phyloP scores from a whole-genome alignment of 768 basidiomycete species.

The Auricularia sp. region DNA sequence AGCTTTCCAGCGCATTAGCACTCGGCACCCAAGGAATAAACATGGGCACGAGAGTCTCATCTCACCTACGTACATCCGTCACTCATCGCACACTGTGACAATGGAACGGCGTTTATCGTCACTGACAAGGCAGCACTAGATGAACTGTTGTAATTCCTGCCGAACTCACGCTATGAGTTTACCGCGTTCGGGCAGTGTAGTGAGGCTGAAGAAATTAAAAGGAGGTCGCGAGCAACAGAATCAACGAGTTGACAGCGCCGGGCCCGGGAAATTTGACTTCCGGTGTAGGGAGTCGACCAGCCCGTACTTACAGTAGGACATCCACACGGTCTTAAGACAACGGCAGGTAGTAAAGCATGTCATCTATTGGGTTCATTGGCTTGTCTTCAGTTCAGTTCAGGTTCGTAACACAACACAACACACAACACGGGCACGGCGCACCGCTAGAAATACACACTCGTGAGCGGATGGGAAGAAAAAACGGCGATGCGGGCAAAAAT shows the following conservation, averaged over 20 bases:
- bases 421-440: neutral
- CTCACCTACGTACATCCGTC: neutral
- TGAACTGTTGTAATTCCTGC: too few relatives aligned
- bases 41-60: slow-evolving; percentile 40
- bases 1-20: neutral
- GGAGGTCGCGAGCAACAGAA: too few relatives aligned
- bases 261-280: too few relatives aligned
- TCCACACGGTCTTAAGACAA: too few relatives aligned
- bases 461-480: neutral
- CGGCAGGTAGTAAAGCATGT: too few relatives aligned
- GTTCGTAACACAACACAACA: neutral
- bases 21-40: slow-evolving; percentile 50
- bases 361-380: neutral
- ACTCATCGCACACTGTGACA: neutral
- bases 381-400: neutral
- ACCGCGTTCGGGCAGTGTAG: too few relatives aligned
- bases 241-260: too few relatives aligned
- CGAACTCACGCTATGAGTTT: too few relatives aligned
- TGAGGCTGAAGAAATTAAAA: too few relatives aligned
- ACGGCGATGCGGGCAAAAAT: neutral
- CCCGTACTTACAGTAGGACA: too few relatives aligned
- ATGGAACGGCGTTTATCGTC: slow-evolving; percentile 82
- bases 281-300: too few relatives aligned
- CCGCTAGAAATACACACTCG: neutral
- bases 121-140: slow-evolving; percentile 53